Evolutionary conservation across 1,139 yeast genomes (phyloP).

Genomic region (Pneumocystis sp.): DNA sequence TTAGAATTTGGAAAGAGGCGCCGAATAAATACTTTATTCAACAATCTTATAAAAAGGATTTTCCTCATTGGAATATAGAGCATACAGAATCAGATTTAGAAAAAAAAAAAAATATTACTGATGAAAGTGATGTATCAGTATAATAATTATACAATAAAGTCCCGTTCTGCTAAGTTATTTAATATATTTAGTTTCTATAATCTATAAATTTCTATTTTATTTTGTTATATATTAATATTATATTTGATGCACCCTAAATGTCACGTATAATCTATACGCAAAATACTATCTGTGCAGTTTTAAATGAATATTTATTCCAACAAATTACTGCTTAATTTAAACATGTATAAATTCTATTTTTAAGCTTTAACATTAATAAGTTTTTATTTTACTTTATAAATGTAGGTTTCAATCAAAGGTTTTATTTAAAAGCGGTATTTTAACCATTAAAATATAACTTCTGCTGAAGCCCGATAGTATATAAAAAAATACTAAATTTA

Average conservation of each 20-base stretch:
- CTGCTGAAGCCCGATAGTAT: neutral
- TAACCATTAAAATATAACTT: neutral
- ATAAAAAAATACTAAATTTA: neutral
- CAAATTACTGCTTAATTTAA: neutral
- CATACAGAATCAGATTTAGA: neutral
- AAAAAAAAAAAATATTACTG: neutral
- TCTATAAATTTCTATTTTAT: neutral
- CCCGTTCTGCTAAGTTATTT: neutral
- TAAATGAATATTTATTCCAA: neutral
- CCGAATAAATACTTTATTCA: neutral
- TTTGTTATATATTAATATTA: neutral
- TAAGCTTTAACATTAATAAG: neutral
- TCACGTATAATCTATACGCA: neutral
- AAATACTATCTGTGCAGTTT: neutral
- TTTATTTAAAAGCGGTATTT: neutral
- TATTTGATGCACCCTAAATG: neutral
- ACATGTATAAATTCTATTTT: neutral
- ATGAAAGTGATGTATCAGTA: neutral
- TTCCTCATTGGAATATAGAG: neutral
- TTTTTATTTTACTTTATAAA: neutral
- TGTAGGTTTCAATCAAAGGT: neutral
- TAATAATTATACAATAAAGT: neutral
- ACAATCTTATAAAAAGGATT: neutral
- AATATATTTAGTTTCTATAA: neutral
- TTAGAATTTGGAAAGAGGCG: constrained; percentile 2